Conservation (phyloP, 495 filamentous ascomycete genomes). For the Collariella sp. region DNA sequence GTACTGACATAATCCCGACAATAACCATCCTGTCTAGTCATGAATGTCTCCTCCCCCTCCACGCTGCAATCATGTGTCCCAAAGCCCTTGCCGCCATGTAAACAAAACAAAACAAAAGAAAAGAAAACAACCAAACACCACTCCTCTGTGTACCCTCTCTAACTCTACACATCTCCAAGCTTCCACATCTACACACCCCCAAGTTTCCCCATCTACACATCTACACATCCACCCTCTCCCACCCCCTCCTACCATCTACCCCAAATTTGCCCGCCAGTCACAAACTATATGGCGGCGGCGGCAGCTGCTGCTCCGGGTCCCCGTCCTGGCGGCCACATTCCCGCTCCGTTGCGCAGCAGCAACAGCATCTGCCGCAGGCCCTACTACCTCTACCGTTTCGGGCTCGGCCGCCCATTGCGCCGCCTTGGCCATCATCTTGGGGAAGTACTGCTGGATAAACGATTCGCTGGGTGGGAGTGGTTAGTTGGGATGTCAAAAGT, state of each 20-base stretch:
- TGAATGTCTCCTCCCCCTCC: too few species aligned
- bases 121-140: too few species aligned
- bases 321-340: background rate
- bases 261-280: slow-evolving; percentile 6
- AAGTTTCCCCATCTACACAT: background rate
- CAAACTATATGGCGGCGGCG: slow-evolving; percentile 11
- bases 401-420: slow-evolving; percentile 13
- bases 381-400: too few species aligned
- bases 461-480: slow-evolving; percentile 28
- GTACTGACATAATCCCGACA: too few species aligned
- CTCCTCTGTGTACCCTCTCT: too few species aligned
- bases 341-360: too few species aligned
- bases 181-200: background rate
- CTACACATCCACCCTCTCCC: background rate
- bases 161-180: too few species aligned
- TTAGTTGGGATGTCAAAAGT: background rate
- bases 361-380: background rate
- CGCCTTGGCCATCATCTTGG: slow-evolving; percentile 38
- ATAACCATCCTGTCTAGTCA: too few species aligned
- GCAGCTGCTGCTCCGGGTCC: background rate
- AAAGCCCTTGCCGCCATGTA: too few species aligned
- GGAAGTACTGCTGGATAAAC: slow-evolving; percentile 44
- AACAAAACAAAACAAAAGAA: too few species aligned
- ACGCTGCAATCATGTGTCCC: too few species aligned
- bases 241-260: background rate